Evolutionary conservation across 768 basidiomycete species (phyloP).

Genomic region (Suillus tomentosus): DNA sequence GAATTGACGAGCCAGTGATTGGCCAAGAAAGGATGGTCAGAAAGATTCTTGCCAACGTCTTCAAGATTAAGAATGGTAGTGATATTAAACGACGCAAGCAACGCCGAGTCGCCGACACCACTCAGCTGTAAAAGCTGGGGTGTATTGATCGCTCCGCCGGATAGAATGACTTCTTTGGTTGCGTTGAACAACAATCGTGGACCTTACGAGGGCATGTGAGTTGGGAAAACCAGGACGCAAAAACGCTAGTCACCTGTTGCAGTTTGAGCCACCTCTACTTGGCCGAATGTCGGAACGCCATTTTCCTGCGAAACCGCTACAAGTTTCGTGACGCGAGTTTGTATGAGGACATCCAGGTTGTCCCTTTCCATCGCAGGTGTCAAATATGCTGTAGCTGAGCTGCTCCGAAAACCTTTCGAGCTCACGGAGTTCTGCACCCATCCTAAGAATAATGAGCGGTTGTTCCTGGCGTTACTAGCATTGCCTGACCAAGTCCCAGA

Average conservation of each 20-base stretch:
- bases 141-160: background rate
- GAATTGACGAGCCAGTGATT: constrained; percentile 1
- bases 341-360: background rate
- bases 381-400: background rate
- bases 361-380: background rate
- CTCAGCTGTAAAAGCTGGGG: constrained; percentile 1
- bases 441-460: background rate
- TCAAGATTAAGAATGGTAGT: background rate
- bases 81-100: background rate
- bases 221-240: background rate
- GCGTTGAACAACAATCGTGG: background rate
- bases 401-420: background rate
- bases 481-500: background rate
- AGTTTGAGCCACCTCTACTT: background rate
- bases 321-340: background rate
- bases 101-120: background rate
- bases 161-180: background rate
- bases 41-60: background rate
- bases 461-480: background rate
- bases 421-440: background rate
- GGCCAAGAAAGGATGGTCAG: background rate
- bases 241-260: background rate
- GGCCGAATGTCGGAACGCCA: background rate
- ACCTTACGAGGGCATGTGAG: background rate
- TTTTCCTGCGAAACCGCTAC: background rate